Percentiles rank a stretch among this genome's conserved stretches.
Conservation (phyloP, 305 asterid species). For the Salvia sclarea region DNA sequence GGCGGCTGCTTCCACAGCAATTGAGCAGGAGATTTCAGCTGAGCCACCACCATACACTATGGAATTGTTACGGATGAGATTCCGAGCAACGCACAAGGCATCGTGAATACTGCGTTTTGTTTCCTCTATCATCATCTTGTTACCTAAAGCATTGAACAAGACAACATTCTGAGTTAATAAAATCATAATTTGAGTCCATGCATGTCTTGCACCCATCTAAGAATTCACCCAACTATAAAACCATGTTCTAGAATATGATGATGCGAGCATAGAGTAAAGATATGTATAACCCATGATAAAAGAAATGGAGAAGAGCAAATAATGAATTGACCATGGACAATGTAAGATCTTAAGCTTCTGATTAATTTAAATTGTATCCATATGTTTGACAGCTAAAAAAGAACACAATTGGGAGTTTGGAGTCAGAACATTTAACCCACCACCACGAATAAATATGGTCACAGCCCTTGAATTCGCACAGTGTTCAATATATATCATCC, state of each 20-base stretch:
- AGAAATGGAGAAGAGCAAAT: neutral
- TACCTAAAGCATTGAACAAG: constrained; percentile 55
- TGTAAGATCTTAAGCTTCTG: neutral
- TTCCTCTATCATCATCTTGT: constrained; percentile 98
- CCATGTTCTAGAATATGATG: neutral
- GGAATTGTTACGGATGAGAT: constrained; percentile 88
- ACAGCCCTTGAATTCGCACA: constrained; percentile 99
- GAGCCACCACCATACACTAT: constrained; percentile 98
- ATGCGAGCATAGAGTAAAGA: neutral
- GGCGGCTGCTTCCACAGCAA: constrained; percentile 95
- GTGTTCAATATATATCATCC: constrained; percentile 96
- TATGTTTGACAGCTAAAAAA: too few relatives aligned
- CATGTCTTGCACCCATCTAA: neutral
- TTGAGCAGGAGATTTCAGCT: constrained; percentile 87
- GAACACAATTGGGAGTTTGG: neutral
- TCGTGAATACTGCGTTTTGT: constrained; percentile 94
- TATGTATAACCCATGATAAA: neutral
- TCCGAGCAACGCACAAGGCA: constrained; percentile 88
- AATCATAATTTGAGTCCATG: neutral
- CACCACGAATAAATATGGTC: constrained; percentile 95
- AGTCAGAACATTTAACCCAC: constrained; percentile 45
- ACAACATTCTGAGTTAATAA: neutral
- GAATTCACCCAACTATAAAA: neutral
- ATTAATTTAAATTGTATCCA: neutral
- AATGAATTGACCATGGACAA: neutral